Percentiles rank a stretch among this genome's conserved stretches.
Conservation (phyloP, 352 stramenopile species). For the Phytophthora constricta region DNA sequence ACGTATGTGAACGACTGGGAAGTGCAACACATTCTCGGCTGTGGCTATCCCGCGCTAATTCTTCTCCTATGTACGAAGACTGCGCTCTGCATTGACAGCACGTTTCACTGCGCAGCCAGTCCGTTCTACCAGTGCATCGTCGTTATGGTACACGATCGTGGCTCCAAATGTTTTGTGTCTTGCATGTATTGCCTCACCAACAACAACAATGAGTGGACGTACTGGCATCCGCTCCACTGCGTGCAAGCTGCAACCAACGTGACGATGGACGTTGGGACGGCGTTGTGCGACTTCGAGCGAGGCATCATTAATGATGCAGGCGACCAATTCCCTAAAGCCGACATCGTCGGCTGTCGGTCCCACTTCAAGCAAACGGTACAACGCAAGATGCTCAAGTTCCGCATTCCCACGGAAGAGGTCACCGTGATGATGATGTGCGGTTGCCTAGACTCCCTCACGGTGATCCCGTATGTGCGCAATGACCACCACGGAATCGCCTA, state of each 20-base stretch:
- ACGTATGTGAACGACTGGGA: conserved; percentile 16
- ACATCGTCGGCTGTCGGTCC: no score
- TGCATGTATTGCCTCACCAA: conserved; percentile 14
- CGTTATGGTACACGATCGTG: conserved; percentile 21
- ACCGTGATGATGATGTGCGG: no score
- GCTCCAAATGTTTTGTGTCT: conserved; percentile 8
- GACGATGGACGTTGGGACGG: not conserved
- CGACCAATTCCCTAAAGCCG: no score
- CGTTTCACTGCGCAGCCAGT: conserved; percentile 12
- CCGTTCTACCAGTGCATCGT: conserved; percentile 27
- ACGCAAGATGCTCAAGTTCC: no score
- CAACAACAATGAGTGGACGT: conserved; percentile 4
- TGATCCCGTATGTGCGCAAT: no score
- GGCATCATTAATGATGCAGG: conserved; percentile 11
- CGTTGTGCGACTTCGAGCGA: conserved; percentile 19
- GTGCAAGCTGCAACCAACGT: conserved; percentile 5
- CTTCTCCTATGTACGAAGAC: conserved; percentile 7
- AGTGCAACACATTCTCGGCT: conserved; percentile 29
- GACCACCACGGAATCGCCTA: no score
- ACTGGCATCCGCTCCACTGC: conserved; percentile 15
- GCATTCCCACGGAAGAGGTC: no score
- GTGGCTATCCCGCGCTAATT: conserved; percentile 22
- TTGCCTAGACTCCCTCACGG: no score
- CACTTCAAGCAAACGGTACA: no score
- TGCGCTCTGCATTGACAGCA: conserved; percentile 30